A percentile compares a stretch with the other conserved stretches of the same genome.
These are phyloP conservation scores for Glycine latifolia DNA, from an alignment of 306 rosid genomes.

Conservation along the genomic window DNA sequence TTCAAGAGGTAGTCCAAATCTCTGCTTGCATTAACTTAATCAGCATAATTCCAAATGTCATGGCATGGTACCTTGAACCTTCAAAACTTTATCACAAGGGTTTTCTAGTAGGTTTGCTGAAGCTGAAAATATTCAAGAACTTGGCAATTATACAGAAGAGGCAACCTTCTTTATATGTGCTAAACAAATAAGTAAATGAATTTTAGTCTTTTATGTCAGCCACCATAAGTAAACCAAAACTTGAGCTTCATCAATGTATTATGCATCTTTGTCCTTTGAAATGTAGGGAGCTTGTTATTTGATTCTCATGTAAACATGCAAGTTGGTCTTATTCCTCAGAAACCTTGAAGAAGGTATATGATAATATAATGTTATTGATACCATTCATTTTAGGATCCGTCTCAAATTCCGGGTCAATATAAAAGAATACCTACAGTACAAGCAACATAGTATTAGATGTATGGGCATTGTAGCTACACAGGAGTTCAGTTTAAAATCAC, in stretches of 20 bases:
- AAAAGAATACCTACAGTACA: slow-evolving; percentile 84
- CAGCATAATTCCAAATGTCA: slow-evolving; percentile 3
- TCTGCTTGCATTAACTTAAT: not conserved
- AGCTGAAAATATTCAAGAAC: slow-evolving; percentile 4
- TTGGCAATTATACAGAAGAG: not conserved
- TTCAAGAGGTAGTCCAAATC: slow-evolving; percentile 10
- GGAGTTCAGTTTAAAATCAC: slow-evolving; percentile 46
- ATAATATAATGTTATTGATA: slow-evolving; percentile 81
- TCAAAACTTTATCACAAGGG: slow-evolving; percentile 19
- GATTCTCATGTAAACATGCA: slow-evolving; percentile 38
- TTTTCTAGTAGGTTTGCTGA: not conserved
- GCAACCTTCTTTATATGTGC: slow-evolving; percentile 19
- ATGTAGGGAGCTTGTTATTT: slow-evolving; percentile 18
- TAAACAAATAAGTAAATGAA: slow-evolving; percentile 33
- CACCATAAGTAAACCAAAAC: slow-evolving; percentile 27
- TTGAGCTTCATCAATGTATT: slow-evolving; percentile 28
- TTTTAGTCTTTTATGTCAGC: slow-evolving; percentile 4
- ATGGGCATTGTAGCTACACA: not conserved
- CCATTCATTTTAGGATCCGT: slow-evolving; percentile 93
- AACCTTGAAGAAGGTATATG: slow-evolving; percentile 94
- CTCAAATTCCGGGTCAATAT: slow-evolving; percentile 93
- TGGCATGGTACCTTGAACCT: not conserved
- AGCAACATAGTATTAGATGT: slow-evolving; percentile 40
- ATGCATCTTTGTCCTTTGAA: slow-evolving; percentile 15
- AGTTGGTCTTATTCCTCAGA: slow-evolving; percentile 68